Base-by-base conservation (phyloP, 2,329 filamentous ascomycete genomes). In the Penicillium aurantiogriseum region DNA sequence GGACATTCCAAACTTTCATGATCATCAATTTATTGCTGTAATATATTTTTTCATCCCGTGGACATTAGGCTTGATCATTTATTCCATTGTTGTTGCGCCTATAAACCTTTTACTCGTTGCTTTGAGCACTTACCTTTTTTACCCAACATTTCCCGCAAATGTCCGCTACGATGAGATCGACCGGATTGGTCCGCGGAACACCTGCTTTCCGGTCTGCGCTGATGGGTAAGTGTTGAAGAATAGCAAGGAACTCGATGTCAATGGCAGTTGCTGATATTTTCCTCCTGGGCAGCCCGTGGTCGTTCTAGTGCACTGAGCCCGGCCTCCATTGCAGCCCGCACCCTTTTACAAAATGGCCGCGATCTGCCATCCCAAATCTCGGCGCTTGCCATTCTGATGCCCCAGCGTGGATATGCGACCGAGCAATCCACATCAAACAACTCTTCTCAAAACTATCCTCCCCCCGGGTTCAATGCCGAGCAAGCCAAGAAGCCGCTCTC, bases 401-500 rank as follows among this genome's bases (percentile, higher is more conserved):
- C 83, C 4, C 76, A 77, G 45, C 72, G 82, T 56, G 72, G 73
- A 60, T 79, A 84, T 62, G 78, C 83, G 29, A 88, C 85, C 46
- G 83, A 87, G 62, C 81, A 83, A 13, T 80, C 81, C 15, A 81
- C 80, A 19, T 77, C 80, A 4, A 52, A 17, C 23, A 67, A 62
- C 39, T 77, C 80, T 21, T 69, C 69, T 45, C 79, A 83, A 51
- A 80, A 82, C 54, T 87, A 84, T 48, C 92, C 91, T 44, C 92
- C 92, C 56, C 92, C 92, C 15, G 92, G 92, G 29, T 97, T 96
- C 81, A 92, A 94, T 72, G 81, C 90, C n/a, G 88, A 93, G 70
- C 83, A 91, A 78, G 92, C 92, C 65, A 93, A 92, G 83, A 93
- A 92, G 73, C 90, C 92, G 13, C 79, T 94, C 47, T 77, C 86